phyloP scores from a whole-genome alignment of 306 rosid genomes.

The Medicago truncatula region MtrunA17r5.0-ANR NC_053048.1:29545501-29546000 shows the following conservation, averaged over 20 bases:
- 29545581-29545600: too few relatives aligned
- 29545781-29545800: slow-evolving; percentile 46
- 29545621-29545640: background rate
- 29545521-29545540: too few relatives aligned
- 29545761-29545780: slow-evolving; percentile 40
- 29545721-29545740: slow-evolving; percentile 47
- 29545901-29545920: background rate
- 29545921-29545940: background rate
- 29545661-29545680: slow-evolving; percentile 37
- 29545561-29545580: too few relatives aligned
- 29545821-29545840: slow-evolving; percentile 50
- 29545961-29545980: slow-evolving; percentile 59
- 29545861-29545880: background rate
- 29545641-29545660: slow-evolving; percentile 8
- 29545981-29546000: slow-evolving; percentile 80
- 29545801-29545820: slow-evolving; percentile 61
- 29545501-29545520: too few relatives aligned
- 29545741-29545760: slow-evolving; percentile 48
- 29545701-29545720: slow-evolving; percentile 49
- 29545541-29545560: too few relatives aligned
- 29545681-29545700: slow-evolving; percentile 45
- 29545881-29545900: background rate
- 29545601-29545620: slow-evolving; percentile 47
- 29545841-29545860: background rate
- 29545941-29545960: slow-evolving; percentile 64